phyloP scores from a whole-genome alignment of 2,329 filamentous ascomycete genomes.

The Pyrenophora teres region DNA sequence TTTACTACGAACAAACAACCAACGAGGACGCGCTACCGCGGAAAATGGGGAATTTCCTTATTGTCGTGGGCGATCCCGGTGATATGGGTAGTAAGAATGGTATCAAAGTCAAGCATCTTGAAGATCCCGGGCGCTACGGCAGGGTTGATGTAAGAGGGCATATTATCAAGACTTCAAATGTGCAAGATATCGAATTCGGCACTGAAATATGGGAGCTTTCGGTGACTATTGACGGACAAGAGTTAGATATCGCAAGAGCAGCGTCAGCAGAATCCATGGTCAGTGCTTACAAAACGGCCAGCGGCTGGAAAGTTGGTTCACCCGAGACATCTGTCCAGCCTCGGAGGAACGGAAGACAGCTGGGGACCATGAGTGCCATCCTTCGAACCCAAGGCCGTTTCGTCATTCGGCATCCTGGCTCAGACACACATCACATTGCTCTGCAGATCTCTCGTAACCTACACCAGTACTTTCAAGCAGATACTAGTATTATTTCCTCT shows the following conservation, averaged over 20 bases:
- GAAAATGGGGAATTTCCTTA: constrained; percentile 48
- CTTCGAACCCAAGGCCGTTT: constrained; percentile 55
- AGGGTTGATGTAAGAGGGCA: constrained; percentile 50
- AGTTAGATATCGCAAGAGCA: constrained; percentile 13
- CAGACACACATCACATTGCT: constrained; percentile 47
- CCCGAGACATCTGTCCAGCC: constrained; percentile 1
- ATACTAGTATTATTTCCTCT: constrained; percentile 49
- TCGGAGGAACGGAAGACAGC: constrained; percentile 53
- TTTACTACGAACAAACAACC: constrained; percentile 51
- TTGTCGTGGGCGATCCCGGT: constrained; percentile 58
- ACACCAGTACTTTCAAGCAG: constrained; percentile 62
- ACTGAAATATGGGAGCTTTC: constrained; percentile 17
- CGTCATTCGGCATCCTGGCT: constrained; percentile 46
- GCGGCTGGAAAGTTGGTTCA: constrained; percentile 11
- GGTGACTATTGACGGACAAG: constrained; percentile 31
- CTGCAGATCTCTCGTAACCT: constrained; percentile 63
- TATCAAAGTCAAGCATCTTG: constrained; percentile 56
- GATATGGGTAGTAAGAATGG: constrained; percentile 59
- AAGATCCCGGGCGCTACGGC: constrained; percentile 57
- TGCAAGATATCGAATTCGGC: constrained; percentile 38
- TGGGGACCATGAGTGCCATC: constrained; percentile 60
- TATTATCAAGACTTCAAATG: constrained; percentile 41
- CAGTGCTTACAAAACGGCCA: neutral
- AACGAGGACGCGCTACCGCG: constrained; percentile 24
- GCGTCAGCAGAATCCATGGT: neutral